A percentile compares a stretch with the other conserved stretches of the same genome.
Conservation (phyloP, 495 filamentous ascomycete species). For the Entonaema liquescens region DNA sequence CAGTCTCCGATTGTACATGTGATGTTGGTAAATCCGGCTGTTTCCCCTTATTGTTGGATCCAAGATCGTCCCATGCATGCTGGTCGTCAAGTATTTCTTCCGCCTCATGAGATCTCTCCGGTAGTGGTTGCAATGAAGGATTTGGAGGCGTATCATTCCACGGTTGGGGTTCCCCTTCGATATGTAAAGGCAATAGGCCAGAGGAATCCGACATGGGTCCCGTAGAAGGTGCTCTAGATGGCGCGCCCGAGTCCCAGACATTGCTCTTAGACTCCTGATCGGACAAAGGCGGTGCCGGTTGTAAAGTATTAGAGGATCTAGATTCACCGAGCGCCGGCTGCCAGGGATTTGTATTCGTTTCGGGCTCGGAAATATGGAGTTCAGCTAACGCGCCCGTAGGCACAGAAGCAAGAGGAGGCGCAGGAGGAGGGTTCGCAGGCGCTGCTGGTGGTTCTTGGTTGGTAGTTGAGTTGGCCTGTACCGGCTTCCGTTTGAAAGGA, state of each 20-base stretch:
- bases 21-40: conserved; percentile 34
- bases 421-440: conserved; percentile 18
- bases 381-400: conserved; percentile 48
- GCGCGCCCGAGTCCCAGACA: conserved; percentile 50
- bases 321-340: conserved; percentile 52
- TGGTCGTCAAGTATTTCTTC: conserved; percentile 49
- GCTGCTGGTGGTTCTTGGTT: neutral
- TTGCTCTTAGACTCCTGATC: conserved; percentile 46
- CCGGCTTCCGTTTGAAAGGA: conserved; percentile 60
- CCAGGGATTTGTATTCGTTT: conserved; percentile 60
- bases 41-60: conserved; percentile 46
- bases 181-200: conserved; percentile 34
- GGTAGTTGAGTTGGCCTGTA: conserved; percentile 24
- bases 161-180: conserved; percentile 34
- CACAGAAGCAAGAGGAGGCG: conserved; percentile 28
- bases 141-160: conserved; percentile 27
- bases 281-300: conserved; percentile 33
- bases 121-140: conserved; percentile 11
- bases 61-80: conserved; percentile 57
- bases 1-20: conserved; percentile 39
- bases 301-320: conserved; percentile 14
- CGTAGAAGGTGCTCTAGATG: conserved; percentile 45
- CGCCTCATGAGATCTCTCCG: conserved; percentile 17
- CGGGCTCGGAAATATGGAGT: conserved; percentile 50
- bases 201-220: conserved; percentile 40